Evolutionary conservation across 345 rosid species (phyloP).

Genomic region (Turnera subulata): DNA sequence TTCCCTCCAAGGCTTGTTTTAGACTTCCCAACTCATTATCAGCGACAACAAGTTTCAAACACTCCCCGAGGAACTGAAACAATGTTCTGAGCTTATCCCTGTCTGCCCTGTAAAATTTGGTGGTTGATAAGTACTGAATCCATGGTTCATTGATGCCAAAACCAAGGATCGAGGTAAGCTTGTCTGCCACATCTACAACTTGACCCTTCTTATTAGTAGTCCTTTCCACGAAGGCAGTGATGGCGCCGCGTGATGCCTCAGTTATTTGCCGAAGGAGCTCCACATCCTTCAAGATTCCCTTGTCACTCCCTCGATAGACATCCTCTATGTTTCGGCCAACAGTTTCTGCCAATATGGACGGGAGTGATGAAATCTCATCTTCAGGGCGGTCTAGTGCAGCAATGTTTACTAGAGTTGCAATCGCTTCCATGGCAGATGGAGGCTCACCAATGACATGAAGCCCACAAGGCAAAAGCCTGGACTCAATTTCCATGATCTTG

Average conservation of each 20-base stretch:
- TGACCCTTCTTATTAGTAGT: slow-evolving; percentile 87
- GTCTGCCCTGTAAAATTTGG: slow-evolving; percentile 85
- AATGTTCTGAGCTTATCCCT: slow-evolving; percentile 72
- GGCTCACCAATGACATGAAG: slow-evolving; percentile 98
- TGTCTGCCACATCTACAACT: slow-evolving; percentile 75
- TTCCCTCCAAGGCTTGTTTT: slow-evolving; percentile 94
- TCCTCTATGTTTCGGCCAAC: slow-evolving; percentile 87
- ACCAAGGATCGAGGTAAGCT: slow-evolving; percentile 75
- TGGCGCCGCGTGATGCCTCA: slow-evolving; percentile 89
- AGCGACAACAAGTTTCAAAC: slow-evolving; percentile 83
- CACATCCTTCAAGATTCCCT: slow-evolving; percentile 84
- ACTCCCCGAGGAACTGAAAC: slow-evolving; percentile 81
- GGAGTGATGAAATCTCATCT: slow-evolving; percentile 68
- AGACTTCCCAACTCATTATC: slow-evolving; percentile 91
- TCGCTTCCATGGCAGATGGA: slow-evolving; percentile 95
- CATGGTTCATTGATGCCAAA: slow-evolving; percentile 97
- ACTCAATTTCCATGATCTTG: slow-evolving; percentile 98
- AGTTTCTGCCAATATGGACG: slow-evolving; percentile 69
- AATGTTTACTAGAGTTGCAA: slow-evolving; percentile 91
- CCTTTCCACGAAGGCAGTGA: slow-evolving; percentile 66
- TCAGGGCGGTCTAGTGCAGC: slow-evolving; percentile 93
- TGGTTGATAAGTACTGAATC: slow-evolving; percentile 79
- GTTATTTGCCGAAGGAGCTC: slow-evolving; percentile 96
- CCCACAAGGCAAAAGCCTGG: slow-evolving; percentile 92
- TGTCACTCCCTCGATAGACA: slow-evolving; percentile 76